Evolutionary conservation across 345 rosid genomes (phyloP).

Genomic region (Sapria himalayana): DNA sequence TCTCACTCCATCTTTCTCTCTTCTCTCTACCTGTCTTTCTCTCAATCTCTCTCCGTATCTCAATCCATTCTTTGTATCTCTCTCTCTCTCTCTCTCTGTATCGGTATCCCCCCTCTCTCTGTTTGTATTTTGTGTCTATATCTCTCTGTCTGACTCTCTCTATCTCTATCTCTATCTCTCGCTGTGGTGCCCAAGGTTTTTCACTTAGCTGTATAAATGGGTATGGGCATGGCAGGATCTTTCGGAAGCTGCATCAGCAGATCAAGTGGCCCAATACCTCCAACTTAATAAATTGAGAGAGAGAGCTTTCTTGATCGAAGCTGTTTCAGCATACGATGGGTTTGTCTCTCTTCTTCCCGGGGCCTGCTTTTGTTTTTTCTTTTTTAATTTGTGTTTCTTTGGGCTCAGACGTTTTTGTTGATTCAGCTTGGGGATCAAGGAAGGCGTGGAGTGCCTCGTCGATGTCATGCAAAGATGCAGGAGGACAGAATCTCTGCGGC

Average conservation of each 20-base stretch:
- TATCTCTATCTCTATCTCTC: too few species aligned
- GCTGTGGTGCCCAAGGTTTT: too few species aligned
- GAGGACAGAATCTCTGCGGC: constrained; percentile 75
- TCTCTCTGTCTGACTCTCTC: too few species aligned
- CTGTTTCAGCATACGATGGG: constrained; percentile 89
- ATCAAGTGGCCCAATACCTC: constrained; percentile 60
- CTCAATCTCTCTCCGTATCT: too few species aligned
- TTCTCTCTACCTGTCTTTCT: too few species aligned
- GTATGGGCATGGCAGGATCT: constrained; percentile 61
- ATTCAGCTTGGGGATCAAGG: constrained; percentile 71
- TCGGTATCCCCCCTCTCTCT: too few species aligned
- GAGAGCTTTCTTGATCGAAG: constrained; percentile 85
- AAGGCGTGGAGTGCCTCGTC: constrained; percentile 72
- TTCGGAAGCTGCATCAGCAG: constrained; percentile 66
- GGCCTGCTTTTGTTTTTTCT: neutral
- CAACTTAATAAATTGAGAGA: constrained; percentile 90
- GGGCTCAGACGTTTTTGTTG: neutral
- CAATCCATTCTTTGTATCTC: too few species aligned
- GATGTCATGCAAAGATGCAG: constrained; percentile 95
- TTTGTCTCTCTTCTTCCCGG: constrained; percentile 11
- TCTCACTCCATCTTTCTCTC: too few species aligned
- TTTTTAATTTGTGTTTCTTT: neutral
- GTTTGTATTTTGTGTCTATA: too few species aligned
- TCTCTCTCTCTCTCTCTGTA: too few species aligned
- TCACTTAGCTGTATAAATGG: too few species aligned